Conservation (phyloP, 306 rosid species). For the Cucurbita pepo region DNA sequence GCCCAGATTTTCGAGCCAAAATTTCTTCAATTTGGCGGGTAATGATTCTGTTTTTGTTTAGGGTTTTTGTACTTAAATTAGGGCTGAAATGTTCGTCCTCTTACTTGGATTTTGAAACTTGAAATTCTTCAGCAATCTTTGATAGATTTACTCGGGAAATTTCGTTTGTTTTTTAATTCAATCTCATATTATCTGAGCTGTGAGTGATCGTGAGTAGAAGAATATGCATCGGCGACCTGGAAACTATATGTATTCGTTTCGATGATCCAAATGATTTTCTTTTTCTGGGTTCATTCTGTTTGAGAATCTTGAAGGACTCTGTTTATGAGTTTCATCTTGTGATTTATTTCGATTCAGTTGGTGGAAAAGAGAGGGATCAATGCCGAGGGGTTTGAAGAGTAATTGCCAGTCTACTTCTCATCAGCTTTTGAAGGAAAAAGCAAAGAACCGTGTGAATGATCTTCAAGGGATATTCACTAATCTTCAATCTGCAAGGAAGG, state of each 20-base stretch:
- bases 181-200: neutral
- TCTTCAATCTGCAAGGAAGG: conserved; percentile 93
- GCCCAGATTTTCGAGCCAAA: neutral
- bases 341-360: neutral
- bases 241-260: neutral
- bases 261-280: neutral
- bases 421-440: conserved; percentile 81
- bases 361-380: conserved; percentile 4
- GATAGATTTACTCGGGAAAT: neutral
- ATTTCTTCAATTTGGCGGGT: neutral
- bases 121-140: neutral
- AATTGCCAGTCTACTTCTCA: conserved; percentile 85
- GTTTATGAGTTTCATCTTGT: neutral
- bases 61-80: neutral
- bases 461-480: conserved; percentile 63
- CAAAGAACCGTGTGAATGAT: conserved; percentile 89
- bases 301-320: neutral
- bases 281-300: neutral
- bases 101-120: neutral
- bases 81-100: neutral
- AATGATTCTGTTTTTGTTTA: neutral
- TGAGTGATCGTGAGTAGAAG: neutral
- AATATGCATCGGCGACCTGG: neutral
- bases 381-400: conserved; percentile 75
- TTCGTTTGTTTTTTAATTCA: neutral